Percentiles rank a stretch among this genome's conserved stretches.
Evolutionary conservation across 2,329 filamentous ascomycete species (phyloP).

Genomic region (Stachybotrys chartarum): DNA sequence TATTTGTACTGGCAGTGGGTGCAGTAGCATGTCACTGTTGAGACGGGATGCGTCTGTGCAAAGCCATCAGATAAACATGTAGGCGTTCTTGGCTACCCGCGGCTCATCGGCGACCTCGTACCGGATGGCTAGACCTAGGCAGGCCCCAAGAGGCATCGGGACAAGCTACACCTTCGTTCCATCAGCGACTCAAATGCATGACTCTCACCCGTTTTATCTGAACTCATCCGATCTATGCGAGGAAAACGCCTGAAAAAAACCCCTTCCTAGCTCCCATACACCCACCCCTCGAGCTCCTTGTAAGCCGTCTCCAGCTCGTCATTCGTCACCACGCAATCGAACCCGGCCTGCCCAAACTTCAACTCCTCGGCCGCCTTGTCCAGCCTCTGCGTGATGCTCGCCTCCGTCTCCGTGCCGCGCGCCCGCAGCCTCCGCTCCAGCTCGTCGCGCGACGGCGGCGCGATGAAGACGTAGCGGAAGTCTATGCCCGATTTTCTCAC

Average conservation of each 20-base stretch:
- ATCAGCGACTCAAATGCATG: too few relatives aligned
- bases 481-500: constrained; percentile 69
- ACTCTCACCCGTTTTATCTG: too few relatives aligned
- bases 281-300: constrained; percentile 42
- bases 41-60: too few relatives aligned
- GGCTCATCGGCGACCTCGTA: too few relatives aligned
- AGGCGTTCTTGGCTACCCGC: too few relatives aligned
- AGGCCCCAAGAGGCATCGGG: too few relatives aligned
- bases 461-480: constrained; percentile 78
- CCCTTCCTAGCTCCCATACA: constrained; percentile 22
- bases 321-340: constrained; percentile 29
- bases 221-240: background rate
- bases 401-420: constrained; percentile 70
- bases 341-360: constrained; percentile 59
- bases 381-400: constrained; percentile 61
- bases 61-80: too few relatives aligned
- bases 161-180: too few relatives aligned
- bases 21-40: too few relatives aligned
- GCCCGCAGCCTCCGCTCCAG: constrained; percentile 70
- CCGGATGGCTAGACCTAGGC: too few relatives aligned
- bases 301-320: constrained; percentile 43
- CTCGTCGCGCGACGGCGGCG: constrained; percentile 67
- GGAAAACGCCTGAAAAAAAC: background rate
- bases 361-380: constrained; percentile 67
- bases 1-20: too few relatives aligned